These are phyloP conservation scores for Sphagnum fallax DNA, from an alignment of 228 moss, liverwort and hornwort species.

Conservation along the genomic window DNA sequence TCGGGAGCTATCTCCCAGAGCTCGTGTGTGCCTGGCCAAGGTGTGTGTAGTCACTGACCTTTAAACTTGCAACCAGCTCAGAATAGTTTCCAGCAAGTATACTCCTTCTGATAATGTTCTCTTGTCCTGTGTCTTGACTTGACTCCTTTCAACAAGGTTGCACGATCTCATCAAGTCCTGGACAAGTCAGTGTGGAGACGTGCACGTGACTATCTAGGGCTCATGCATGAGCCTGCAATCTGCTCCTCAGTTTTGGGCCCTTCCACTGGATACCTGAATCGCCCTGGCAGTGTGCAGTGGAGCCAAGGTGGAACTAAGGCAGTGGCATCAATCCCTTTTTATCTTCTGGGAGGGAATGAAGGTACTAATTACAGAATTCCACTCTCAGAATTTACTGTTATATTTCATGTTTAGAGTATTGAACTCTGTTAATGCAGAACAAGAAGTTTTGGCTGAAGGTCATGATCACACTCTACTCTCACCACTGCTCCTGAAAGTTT, in stretches of 20 bases:
- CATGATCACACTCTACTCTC: no score
- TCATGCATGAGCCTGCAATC: constrained; percentile 93
- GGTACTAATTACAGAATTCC: constrained; percentile 14
- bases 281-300: constrained; percentile 79
- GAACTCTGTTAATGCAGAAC: not conserved
- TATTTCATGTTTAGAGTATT: constrained; percentile 2
- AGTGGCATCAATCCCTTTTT: constrained; percentile 82
- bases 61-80: no score
- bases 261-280: constrained; percentile 52
- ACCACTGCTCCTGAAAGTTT: no score
- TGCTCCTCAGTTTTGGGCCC: constrained; percentile 88
- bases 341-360: constrained; percentile 82
- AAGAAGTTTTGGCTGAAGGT: not conserved
- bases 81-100: no score
- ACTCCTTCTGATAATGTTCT: no score
- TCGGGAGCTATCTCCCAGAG: constrained; percentile 71
- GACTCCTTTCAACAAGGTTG: constrained; percentile 35
- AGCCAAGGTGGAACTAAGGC: constrained; percentile 76
- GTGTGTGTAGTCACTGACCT: constrained; percentile 12
- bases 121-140: no score
- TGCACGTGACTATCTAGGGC: constrained; percentile 83
- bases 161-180: constrained; percentile 83
- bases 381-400: not conserved
- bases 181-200: constrained; percentile 86
- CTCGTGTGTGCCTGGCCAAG: constrained; percentile 93